Evolutionary conservation across 371 early-diverging fungal genomes (phyloP), one percentile per base, ranked within the genome.

Genomic region (Haplosporangium sp.): DNA sequence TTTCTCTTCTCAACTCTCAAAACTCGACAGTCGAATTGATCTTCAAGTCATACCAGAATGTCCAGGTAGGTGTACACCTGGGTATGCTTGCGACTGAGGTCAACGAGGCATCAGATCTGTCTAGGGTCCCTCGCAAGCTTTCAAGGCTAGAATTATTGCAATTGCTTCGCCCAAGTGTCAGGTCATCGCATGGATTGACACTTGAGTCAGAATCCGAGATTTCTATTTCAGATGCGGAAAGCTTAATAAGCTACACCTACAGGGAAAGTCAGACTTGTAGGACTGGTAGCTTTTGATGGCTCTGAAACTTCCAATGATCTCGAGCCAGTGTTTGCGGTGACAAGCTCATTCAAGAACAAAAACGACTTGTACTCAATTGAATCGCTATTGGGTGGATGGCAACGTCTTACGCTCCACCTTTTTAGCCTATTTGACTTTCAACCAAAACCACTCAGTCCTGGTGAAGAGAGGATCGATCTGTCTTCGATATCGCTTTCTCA

Each of bases 11-110:
- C 40, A 39, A 38, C 35, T 50, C 72, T 3, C 67, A 61, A 42
- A 61, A 20, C 34, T 79, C 75, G 34, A 58, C 65, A 1, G 69
- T 79, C 6, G 75, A 74, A 34, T 53, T 79, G 56, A 61, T 74
- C 2, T 79, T 56, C 69, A 79, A 71, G 65, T 53, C 69, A 11
- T 58, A 19, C 13, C 61, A 59, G n/a, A 64, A 56, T 42, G 68
- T 74, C 2, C 65, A 71, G 34, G 68, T 79, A 0, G 81, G 72
- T 3, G 6, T 79, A 4, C 71, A 79, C 53, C 35, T 79, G 4
- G 75, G 81, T 20, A 57, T 78, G 56, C 20, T 63, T 17, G 63
- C 63, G 2, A 40, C 48, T 1, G 65, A 45, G n/a, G n/a, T 53
- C 34, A 48, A 34, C 8, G 45, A 45, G 34, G 57, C 40, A 17